Percentiles rank a stretch among this genome's conserved stretches.
phyloP scores from a whole-genome alignment of 2,329 filamentous ascomycete species.

The Lecanicillium sp. region DNA sequence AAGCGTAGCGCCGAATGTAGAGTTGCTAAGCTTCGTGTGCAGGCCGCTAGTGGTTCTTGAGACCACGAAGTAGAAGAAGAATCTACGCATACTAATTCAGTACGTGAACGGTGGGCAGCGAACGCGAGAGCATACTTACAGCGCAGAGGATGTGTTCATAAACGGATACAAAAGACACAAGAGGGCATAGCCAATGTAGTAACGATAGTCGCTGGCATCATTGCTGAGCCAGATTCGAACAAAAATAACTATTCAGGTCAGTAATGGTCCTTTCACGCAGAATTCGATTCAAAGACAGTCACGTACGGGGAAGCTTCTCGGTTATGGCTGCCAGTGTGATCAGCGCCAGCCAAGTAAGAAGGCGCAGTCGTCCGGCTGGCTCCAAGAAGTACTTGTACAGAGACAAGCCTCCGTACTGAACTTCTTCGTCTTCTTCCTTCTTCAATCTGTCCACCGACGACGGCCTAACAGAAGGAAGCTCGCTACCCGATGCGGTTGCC shows the following conservation, averaged over 20 bases:
- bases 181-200: background rate
- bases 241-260: background rate
- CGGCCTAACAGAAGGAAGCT: background rate
- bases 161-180: background rate
- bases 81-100: background rate
- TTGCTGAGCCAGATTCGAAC: constrained; percentile 2
- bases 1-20: background rate
- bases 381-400: constrained; percentile 6
- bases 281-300: no score
- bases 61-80: background rate
- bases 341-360: background rate
- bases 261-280: no score
- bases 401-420: background rate
- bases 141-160: background rate
- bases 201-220: background rate
- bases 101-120: background rate
- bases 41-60: background rate
- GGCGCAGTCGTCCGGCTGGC: background rate
- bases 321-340: background rate
- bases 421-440: background rate
- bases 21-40: background rate
- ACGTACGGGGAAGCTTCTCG: constrained; percentile 4
- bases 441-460: background rate
- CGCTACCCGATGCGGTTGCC: background rate
- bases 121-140: background rate